Percentiles rank a stretch among this genome's conserved stretches.
These are phyloP conservation scores for Pterocarpus santalinus DNA, from an alignment of 306 rosid species.

Conservation along the genomic window DNA sequence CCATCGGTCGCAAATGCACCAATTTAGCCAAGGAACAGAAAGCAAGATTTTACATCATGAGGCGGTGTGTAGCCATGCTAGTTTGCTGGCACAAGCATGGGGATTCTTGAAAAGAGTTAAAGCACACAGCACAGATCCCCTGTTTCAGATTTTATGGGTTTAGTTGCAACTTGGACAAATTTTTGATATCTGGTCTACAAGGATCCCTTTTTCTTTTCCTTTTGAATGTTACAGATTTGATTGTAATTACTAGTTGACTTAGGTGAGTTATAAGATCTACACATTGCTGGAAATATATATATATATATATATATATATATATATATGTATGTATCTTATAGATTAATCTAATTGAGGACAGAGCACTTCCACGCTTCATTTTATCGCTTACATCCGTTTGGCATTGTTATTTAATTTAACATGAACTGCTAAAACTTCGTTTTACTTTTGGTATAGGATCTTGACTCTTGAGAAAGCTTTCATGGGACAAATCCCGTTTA, in stretches of 20 bases:
- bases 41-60: conserved; percentile 96
- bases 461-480: background rate
- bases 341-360: conserved; percentile 15
- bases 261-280: conserved; percentile 43
- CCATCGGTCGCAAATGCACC: conserved; percentile 79
- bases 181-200: conserved; percentile 48
- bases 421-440: background rate
- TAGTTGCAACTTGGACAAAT: conserved; percentile 44
- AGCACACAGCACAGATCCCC: conserved; percentile 24
- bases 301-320: too few species aligned
- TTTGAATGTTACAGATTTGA: conserved; percentile 29
- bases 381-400: background rate
- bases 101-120: conserved; percentile 55
- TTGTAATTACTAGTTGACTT: conserved; percentile 59
- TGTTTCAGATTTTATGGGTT: conserved; percentile 33
- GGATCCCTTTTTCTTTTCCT: conserved; percentile 15
- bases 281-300: too few species aligned
- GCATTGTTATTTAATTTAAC: background rate
- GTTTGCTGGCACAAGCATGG: conserved; percentile 99
- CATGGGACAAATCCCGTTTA: background rate
- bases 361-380: background rate
- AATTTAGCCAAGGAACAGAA: conserved; percentile 92
- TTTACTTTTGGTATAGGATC: conserved; percentile 1
- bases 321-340: too few species aligned
- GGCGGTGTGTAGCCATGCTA: conserved; percentile 93